Base-by-base conservation (phyloP, 768 basidiomycete species). In the Boletus tomentosulus region DNA sequence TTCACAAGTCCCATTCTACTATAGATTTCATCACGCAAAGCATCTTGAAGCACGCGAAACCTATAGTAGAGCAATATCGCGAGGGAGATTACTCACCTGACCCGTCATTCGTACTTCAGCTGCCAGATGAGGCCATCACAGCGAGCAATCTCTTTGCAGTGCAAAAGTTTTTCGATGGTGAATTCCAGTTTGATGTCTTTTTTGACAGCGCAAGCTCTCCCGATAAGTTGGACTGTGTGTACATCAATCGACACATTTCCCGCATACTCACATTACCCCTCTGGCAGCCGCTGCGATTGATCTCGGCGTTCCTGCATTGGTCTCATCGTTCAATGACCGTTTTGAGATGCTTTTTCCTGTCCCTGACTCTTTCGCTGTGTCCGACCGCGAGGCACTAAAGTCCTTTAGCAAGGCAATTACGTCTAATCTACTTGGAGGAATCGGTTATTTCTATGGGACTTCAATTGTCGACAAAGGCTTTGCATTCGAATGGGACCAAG, bases 401-500 rank as follows among this genome's bases (percentile, higher is more conserved):
- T 74, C 74, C 0, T 98, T 98, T 67, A 96, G 93, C 2, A 87
- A 89, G 64, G 86, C 85, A 5, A 83, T 96, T 53, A 96, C 94
- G 0, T 87, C 95, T 1, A 98, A 93, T 66, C 79, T 98, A 42
- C 72, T 98, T 11, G 95, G 92, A 50, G 95, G 95, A 19, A 84
- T 98, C 35, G 95, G 95, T 11, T 98, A 97, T 71, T 98, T 95
- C 71, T 88, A 95, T 62, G 95, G 95, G 13, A 83, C 79, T 5
- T 94, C 92, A 1, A 86, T 98, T 58, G 81, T 97, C 8, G 88
- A 98, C 66, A 77, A 81, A 39, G 82, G 84, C 35, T 93, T 94
- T 66, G 84, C 87, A 15, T 90, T 89, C 64, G 92, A 95, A 63
- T 95, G 93, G 86, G 96, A 98, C 62, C 86, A 92, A 53, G 81